Conservation (phyloP, 2,329 filamentous ascomycete genomes). For the Cephalotrichum gorgonifer region DNA sequence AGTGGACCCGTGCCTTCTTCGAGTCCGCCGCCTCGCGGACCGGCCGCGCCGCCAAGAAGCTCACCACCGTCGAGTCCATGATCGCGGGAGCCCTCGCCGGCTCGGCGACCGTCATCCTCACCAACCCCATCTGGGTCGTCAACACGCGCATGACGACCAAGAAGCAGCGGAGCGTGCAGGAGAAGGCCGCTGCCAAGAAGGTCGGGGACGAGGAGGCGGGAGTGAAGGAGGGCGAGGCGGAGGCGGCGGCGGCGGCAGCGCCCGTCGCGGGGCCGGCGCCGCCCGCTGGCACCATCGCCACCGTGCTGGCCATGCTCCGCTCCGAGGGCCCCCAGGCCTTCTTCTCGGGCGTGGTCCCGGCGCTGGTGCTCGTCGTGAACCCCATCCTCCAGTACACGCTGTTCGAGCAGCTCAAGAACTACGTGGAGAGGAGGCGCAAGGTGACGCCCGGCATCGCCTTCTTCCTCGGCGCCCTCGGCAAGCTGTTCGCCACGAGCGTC, state of each 20-base stretch:
- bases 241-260: constrained; percentile 24
- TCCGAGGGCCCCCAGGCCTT: constrained; percentile 79
- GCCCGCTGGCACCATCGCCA: constrained; percentile 65
- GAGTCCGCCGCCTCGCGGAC: constrained; percentile 64
- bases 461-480: constrained; percentile 82
- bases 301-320: constrained; percentile 66
- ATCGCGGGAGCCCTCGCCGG: constrained; percentile 89
- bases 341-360: constrained; percentile 87
- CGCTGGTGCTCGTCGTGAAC: constrained; percentile 91
- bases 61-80: constrained; percentile 90
- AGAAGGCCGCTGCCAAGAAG: constrained; percentile 47
- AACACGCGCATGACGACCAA: constrained; percentile 96
- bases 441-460: constrained; percentile 84
- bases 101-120: constrained; percentile 86
- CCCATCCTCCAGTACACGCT: constrained; percentile 98
- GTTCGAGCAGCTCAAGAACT: constrained; percentile 96
- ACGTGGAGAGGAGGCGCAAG: constrained; percentile 60
- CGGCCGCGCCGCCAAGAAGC: constrained; percentile 65
- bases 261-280: constrained; percentile 27
- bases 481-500: constrained; percentile 84
- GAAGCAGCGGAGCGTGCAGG: background rate
- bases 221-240: constrained; percentile 11
- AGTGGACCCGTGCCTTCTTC: constrained; percentile 87
- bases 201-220: constrained; percentile 28
- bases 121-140: constrained; percentile 98